These are phyloP conservation scores for Sporothrix phasma DNA, from an alignment of 2,329 filamentous ascomycete genomes.

Conservation along the genomic window DNA sequence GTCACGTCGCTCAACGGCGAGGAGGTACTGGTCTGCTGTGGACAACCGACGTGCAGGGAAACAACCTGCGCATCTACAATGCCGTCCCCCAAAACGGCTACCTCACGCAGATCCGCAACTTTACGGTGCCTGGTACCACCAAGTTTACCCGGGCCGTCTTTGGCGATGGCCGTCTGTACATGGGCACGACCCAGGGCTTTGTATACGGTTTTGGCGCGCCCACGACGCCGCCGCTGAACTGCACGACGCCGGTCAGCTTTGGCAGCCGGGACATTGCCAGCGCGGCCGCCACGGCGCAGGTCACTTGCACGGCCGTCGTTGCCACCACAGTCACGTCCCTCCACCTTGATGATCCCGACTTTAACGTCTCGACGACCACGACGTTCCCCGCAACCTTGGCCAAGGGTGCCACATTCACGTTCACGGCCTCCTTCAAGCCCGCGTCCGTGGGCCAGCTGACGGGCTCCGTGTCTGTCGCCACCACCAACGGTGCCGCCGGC, in stretches of 20 bases:
- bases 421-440: conserved; percentile 38
- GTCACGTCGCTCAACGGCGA: conserved; percentile 45
- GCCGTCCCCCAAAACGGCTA: conserved; percentile 48
- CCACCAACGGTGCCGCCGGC: conserved; percentile 35
- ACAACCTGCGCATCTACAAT: conserved; percentile 74
- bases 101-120: conserved; percentile 39
- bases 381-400: conserved; percentile 26
- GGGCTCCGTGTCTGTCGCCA: conserved; percentile 37
- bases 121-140: conserved; percentile 40
- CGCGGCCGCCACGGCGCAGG: conserved; percentile 23
- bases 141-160: conserved; percentile 51
- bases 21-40: conserved; percentile 45
- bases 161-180: conserved; percentile 44
- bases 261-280: conserved; percentile 34
- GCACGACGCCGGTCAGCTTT: conserved; percentile 38
- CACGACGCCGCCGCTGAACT: conserved; percentile 44
- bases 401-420: conserved; percentile 32
- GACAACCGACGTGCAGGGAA: conserved; percentile 45
- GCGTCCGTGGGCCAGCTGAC: conserved; percentile 38
- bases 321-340: conserved; percentile 33
- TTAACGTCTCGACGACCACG: conserved; percentile 25
- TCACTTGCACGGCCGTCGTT: conserved; percentile 41
- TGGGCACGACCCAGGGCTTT: conserved; percentile 41
- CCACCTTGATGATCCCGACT: conserved; percentile 30
- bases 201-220: conserved; percentile 48